These are phyloP conservation scores for Gossypium schwendimanii DNA, from an alignment of 441 rosid species.

Conservation along the genomic window DNA sequence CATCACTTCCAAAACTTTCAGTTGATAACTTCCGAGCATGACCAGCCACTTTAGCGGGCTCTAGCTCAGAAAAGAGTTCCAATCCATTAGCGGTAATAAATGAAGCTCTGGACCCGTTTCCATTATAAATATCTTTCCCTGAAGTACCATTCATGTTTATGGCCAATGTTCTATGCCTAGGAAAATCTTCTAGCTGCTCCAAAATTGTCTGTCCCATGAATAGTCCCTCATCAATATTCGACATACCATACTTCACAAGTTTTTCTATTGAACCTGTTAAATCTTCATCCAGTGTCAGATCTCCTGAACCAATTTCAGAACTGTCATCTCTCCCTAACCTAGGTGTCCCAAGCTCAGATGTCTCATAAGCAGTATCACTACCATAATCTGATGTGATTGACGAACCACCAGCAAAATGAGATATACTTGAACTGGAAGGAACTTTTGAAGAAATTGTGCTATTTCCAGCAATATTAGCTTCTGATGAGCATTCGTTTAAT, in stretches of 20 bases:
- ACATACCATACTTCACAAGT: slow-evolving; percentile 63
- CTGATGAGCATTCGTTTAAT: slow-evolving; percentile 40
- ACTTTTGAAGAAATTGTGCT: slow-evolving; percentile 34
- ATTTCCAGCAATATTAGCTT: slow-evolving; percentile 38
- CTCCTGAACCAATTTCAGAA: slow-evolving; percentile 58
- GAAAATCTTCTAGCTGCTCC: slow-evolving; percentile 79
- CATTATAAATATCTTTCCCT: slow-evolving; percentile 40
- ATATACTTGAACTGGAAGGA: slow-evolving; percentile 41
- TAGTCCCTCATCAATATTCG: slow-evolving; percentile 81
- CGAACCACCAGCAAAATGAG: slow-evolving; percentile 49
- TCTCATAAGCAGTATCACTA: slow-evolving; percentile 85
- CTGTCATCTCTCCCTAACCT: slow-evolving; percentile 50
- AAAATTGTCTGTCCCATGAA: slow-evolving; percentile 78
- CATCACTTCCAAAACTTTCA: slow-evolving; percentile 68
- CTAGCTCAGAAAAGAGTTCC: slow-evolving; percentile 53
- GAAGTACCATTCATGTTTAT: slow-evolving; percentile 34
- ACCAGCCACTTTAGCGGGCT: slow-evolving; percentile 38
- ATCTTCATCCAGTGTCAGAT: slow-evolving; percentile 54
- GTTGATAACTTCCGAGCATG: slow-evolving; percentile 62
- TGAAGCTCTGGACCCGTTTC: slow-evolving; percentile 38
- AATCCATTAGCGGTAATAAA: slow-evolving; percentile 40
- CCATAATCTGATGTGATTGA: slow-evolving; percentile 86
- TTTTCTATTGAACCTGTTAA: slow-evolving; percentile 57
- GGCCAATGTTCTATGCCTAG: slow-evolving; percentile 46
- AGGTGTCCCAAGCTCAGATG: slow-evolving; percentile 86